Conservation (phyloP, 2,329 filamentous ascomycete genomes). For the Verruconis gallopava region DNA sequence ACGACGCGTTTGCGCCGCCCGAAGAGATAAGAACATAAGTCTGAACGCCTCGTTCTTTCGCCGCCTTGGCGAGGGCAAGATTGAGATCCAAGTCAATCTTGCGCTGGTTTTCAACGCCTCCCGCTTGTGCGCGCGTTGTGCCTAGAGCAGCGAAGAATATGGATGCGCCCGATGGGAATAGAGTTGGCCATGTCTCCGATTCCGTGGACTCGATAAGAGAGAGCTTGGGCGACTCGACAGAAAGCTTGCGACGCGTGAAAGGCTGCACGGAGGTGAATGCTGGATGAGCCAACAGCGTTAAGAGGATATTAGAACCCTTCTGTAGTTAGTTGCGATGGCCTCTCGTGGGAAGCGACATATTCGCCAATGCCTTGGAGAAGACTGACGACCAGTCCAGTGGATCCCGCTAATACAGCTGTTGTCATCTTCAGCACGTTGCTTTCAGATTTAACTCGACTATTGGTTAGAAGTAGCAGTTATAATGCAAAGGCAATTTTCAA, state of each 20-base stretch:
- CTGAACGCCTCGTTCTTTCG: conserved; percentile 56
- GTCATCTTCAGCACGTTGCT: conserved; percentile 30
- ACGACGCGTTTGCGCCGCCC: conserved; percentile 38
- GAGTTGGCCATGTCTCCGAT: conserved; percentile 52
- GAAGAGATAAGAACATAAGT: conserved; percentile 68
- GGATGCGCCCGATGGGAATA: conserved; percentile 33
- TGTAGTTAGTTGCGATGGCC: conserved; percentile 15
- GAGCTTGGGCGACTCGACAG: conserved; percentile 45
- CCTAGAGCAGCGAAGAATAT: conserved; percentile 68
- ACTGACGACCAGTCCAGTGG: conserved; percentile 47
- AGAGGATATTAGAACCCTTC: conserved; percentile 63
- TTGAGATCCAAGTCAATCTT: conserved; percentile 84
- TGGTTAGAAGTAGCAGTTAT: too few species aligned
- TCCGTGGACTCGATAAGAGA: conserved; percentile 55
- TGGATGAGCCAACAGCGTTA: conserved; percentile 42
- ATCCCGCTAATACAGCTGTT: conserved; percentile 45
- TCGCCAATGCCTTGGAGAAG: neutral
- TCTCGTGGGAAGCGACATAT: conserved; percentile 7
- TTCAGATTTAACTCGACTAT: too few species aligned
- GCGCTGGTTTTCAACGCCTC: conserved; percentile 66
- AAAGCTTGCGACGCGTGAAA: conserved; percentile 53
- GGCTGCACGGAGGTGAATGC: conserved; percentile 44
- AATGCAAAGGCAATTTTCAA: too few species aligned
- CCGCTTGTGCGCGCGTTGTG: conserved; percentile 64
- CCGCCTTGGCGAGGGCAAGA: conserved; percentile 60